Evolutionary conservation across 225 moss, liverwort and hornwort species (phyloP).

Genomic region (Rhytidiadelphus loreus): DNA sequence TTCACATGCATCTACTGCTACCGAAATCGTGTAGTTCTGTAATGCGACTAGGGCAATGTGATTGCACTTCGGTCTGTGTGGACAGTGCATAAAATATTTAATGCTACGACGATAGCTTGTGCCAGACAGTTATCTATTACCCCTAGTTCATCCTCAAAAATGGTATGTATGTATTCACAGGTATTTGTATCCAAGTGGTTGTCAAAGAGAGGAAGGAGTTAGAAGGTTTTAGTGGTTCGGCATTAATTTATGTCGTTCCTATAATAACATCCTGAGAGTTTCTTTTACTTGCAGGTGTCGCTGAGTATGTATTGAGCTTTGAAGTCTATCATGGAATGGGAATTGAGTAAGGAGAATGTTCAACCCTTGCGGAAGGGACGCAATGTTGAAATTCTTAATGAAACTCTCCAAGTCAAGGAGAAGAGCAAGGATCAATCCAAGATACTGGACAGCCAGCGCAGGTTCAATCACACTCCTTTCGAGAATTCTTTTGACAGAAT

Average conservation of each 20-base stretch:
- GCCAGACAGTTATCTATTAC: not conserved
- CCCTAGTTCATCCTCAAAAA: not conserved
- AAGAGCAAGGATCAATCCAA: constrained; percentile 26
- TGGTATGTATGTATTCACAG: not conserved
- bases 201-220: not conserved
- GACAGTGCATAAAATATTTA: not conserved
- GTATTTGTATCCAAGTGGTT: not conserved
- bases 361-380: constrained; percentile 75
- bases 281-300: not conserved
- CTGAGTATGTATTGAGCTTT: constrained; percentile 18
- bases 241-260: not conserved
- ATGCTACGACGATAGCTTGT: not conserved
- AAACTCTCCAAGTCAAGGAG: constrained; percentile 40
- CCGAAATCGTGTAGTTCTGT: not conserved
- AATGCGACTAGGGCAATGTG: not conserved
- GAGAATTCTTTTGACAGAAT: not conserved
- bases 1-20: not conserved
- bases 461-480: constrained; percentile 9
- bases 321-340: constrained; percentile 69
- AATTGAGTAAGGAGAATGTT: constrained; percentile 96
- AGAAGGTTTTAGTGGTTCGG: not conserved
- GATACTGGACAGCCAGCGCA: constrained; percentile 50
- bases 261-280: not conserved
- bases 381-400: constrained; percentile 68
- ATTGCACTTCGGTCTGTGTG: not conserved